Evolutionary conservation across 1,284 basidiomycete genomes (phyloP).

Genomic region (Pisolithus thermaeus): DNA sequence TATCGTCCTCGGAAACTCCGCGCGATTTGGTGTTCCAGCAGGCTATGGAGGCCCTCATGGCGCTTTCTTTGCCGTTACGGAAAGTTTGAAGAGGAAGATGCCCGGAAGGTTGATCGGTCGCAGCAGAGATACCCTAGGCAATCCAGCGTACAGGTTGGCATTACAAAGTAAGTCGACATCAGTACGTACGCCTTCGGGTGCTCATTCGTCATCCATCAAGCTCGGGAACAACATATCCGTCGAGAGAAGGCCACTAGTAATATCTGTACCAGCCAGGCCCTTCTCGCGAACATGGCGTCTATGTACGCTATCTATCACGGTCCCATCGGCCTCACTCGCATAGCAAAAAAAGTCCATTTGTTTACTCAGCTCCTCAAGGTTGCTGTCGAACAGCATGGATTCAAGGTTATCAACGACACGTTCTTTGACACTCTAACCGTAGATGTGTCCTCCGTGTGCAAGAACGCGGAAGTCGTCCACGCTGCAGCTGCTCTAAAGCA

Average conservation of each 20-base stretch:
- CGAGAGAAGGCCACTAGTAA: constrained; percentile 95
- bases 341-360: constrained; percentile 89
- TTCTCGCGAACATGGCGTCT: constrained; percentile 94
- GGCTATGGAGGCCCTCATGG: constrained; percentile 93
- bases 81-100: constrained; percentile 94
- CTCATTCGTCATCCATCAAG: constrained; percentile 33
- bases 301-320: constrained; percentile 99
- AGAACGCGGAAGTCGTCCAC: constrained; percentile 66
- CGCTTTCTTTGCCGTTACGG: constrained; percentile 93
- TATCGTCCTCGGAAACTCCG: constrained; percentile 92
- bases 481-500: constrained; percentile 57
- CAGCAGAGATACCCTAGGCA: constrained; percentile 80
- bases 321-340: constrained; percentile 78
- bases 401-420: constrained; percentile 53
- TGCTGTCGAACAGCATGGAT: constrained; percentile 70
- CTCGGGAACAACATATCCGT: constrained; percentile 94
- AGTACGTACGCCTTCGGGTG: not conserved
- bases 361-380: constrained; percentile 78
- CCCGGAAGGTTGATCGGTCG: constrained; percentile 92
- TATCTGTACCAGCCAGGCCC: constrained; percentile 89
- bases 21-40: constrained; percentile 89
- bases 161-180: constrained; percentile 73
- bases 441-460: constrained; percentile 59
- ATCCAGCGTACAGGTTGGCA: constrained; percentile 87
- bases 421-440: constrained; percentile 97